Evolutionary conservation across 192 early-diverging fungal species (phyloP), one percentile per base, ranked within the genome.

Genomic region (Irineochytrium annulatum): DNA sequence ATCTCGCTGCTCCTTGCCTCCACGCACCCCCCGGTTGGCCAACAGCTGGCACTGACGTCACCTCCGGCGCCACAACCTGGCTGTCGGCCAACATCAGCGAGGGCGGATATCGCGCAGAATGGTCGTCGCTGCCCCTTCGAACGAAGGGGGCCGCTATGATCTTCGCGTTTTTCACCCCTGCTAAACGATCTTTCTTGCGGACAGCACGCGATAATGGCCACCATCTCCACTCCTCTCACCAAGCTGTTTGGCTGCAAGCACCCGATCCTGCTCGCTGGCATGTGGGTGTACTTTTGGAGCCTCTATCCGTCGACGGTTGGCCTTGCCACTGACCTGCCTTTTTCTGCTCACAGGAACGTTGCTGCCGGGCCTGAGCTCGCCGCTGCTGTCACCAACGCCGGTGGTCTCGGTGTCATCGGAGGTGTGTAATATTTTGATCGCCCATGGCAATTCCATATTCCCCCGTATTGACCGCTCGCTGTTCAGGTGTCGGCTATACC

Each of bases 351-450:
- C n/a, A 60, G 45, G 58, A 73, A 73, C 51, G 69, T 73, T 13
- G 67, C 67, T 11, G 68, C 69, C 8, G 68, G 70, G 3, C 70
- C 70, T 1, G 65, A 74, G 51, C 65, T 74, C 5, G 59, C 63
- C 8, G 68, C 72, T 11, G 71, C 75, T 17, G 75, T 77, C 17
- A 66, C 68, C 16, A 77, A 77, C 34, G 73, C 68, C 33, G 75
- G 75, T 4, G 75, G 75, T n/a, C 61, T 76, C 33, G 73, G 75
- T 26, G 67, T 74, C 14, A 73, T 77, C 20, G 75, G 73, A n/a
- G 71, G 70, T 14, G 16, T 71, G 22, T 19, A 60, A 43, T 60
- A 48, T 20, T 44, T n/a, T n/a, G n/a, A n/a, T n/a, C n/a, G n/a
- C n/a, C n/a, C n/a, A n/a, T n/a, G n/a, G n/a, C n/a, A n/a, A n/a